Conservation (phyloP, 2,329 filamentous ascomycete genomes). For the Aspergillus sp. region DNA sequence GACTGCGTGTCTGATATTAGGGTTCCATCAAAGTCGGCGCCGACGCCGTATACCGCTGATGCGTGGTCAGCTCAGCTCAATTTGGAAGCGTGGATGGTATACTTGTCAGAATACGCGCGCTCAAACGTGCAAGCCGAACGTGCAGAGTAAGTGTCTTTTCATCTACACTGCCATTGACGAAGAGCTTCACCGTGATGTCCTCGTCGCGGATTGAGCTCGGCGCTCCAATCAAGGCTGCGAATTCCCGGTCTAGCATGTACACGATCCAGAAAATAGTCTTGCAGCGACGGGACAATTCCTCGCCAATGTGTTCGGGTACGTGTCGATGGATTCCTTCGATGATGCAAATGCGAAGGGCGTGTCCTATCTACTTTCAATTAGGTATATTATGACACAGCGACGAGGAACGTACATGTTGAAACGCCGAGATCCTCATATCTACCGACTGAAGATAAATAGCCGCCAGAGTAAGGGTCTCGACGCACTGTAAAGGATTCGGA, state of each 20-base stretch:
- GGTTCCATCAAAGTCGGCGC: slow-evolving; percentile 22
- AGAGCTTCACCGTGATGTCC: slow-evolving; percentile 26
- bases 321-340: slow-evolving; percentile 30
- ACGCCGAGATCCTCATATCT: slow-evolving; percentile 42
- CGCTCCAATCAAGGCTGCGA: slow-evolving; percentile 27
- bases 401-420: slow-evolving; percentile 35
- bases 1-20: slow-evolving; percentile 27
- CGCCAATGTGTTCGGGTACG: slow-evolving; percentile 25
- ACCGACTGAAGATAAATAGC: slow-evolving; percentile 44
- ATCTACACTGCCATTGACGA: neutral
- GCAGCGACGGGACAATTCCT: slow-evolving; percentile 19
- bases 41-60: slow-evolving; percentile 27
- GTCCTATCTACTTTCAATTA: slow-evolving; percentile 21
- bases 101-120: slow-evolving; percentile 29
- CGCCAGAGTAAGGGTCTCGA: slow-evolving; percentile 36
- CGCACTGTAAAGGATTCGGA: slow-evolving; percentile 28
- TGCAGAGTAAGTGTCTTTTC: slow-evolving; percentile 22
- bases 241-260: slow-evolving; percentile 31
- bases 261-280: slow-evolving; percentile 30
- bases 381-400: neutral
- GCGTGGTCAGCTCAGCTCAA: neutral
- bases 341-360: slow-evolving; percentile 27
- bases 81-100: neutral
- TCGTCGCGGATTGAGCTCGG: slow-evolving; percentile 30
- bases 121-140: slow-evolving; percentile 26